Conservation (phyloP, 768 basidiomycete genomes). For the Hygrocybe coccinea region DNA sequence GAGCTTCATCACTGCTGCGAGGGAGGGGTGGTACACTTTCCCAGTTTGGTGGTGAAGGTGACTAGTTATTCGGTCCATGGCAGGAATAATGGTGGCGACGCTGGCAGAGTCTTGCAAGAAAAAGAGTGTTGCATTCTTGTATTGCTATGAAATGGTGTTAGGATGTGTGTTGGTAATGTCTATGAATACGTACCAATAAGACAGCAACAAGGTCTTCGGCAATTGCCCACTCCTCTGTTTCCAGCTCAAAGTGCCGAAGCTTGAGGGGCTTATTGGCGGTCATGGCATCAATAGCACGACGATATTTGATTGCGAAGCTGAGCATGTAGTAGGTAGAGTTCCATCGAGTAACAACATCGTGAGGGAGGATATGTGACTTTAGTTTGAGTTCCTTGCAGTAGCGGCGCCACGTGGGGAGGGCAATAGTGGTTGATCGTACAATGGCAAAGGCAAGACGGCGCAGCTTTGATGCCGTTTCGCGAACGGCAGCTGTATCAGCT, state of each 20-base stretch:
- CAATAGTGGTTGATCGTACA: slow-evolving; percentile 26
- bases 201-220: slow-evolving; percentile 18
- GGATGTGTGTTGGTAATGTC: neutral
- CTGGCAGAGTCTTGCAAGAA: slow-evolving; percentile 11
- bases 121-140: slow-evolving; percentile 8
- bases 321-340: slow-evolving; percentile 35
- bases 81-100: slow-evolving; percentile 27
- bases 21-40: slow-evolving; percentile 10
- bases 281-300: slow-evolving; percentile 16
- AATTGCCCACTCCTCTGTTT: slow-evolving; percentile 20
- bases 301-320: slow-evolving; percentile 19
- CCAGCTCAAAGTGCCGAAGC: slow-evolving; percentile 14
- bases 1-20: slow-evolving; percentile 21
- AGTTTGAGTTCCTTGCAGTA: slow-evolving; percentile 10
- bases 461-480: slow-evolving; percentile 10
- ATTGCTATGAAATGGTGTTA: neutral
- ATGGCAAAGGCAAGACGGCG: slow-evolving; percentile 21
- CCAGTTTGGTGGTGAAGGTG: slow-evolving; percentile 6
- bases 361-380: slow-evolving; percentile 20
- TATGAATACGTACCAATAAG: slow-evolving; percentile 16
- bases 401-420: slow-evolving; percentile 27
- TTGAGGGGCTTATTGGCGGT: slow-evolving; percentile 10
- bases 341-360: slow-evolving; percentile 33
- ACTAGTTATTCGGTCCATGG: slow-evolving; percentile 31
- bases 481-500: slow-evolving; percentile 1